Percentiles rank a stretch among this genome's conserved stretches.
Conservation (phyloP, 1,284 basidiomycete genomes). For the Leccinum pachyderme region DNA sequence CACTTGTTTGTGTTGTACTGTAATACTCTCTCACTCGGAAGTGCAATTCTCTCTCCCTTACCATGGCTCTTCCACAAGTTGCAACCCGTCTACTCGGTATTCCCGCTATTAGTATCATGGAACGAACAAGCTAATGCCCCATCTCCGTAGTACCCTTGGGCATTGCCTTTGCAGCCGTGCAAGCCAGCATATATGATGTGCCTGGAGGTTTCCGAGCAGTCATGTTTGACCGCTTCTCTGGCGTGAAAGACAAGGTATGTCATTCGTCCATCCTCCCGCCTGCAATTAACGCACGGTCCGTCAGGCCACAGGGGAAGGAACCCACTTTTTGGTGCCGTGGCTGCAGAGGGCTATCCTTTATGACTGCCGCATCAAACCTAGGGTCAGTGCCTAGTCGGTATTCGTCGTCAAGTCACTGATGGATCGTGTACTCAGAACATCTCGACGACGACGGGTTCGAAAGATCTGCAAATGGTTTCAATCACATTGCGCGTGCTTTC, state of each 20-base stretch:
- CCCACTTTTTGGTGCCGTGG: slow-evolving; percentile 96
- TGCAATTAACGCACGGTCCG: not conserved
- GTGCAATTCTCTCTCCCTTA: not conserved
- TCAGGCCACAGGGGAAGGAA: slow-evolving; percentile 90
- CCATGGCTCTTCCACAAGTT: slow-evolving; percentile 50
- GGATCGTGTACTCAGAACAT: slow-evolving; percentile 72
- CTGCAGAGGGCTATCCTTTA: slow-evolving; percentile 94
- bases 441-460: slow-evolving; percentile 93
- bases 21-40: not conserved
- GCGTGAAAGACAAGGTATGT: slow-evolving; percentile 77
- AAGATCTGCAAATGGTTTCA: slow-evolving; percentile 97
- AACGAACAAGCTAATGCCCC: slow-evolving; percentile 7
- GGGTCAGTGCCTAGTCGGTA: slow-evolving; percentile 49
- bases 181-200: slow-evolving; percentile 90
- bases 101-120: slow-evolving; percentile 5
- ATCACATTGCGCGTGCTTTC: slow-evolving; percentile 96
- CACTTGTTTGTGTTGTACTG: slow-evolving; percentile 15
- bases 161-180: slow-evolving; percentile 62
- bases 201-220: slow-evolving; percentile 93
- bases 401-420: slow-evolving; percentile 5
- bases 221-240: slow-evolving; percentile 97
- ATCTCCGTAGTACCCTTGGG: slow-evolving; percentile 66
- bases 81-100: slow-evolving; percentile 48
- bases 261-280: not conserved
- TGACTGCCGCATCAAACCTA: slow-evolving; percentile 96